Conservation (phyloP, 805 yeast genomes). For the Wickerhamiella sergipiensis region DNA sequence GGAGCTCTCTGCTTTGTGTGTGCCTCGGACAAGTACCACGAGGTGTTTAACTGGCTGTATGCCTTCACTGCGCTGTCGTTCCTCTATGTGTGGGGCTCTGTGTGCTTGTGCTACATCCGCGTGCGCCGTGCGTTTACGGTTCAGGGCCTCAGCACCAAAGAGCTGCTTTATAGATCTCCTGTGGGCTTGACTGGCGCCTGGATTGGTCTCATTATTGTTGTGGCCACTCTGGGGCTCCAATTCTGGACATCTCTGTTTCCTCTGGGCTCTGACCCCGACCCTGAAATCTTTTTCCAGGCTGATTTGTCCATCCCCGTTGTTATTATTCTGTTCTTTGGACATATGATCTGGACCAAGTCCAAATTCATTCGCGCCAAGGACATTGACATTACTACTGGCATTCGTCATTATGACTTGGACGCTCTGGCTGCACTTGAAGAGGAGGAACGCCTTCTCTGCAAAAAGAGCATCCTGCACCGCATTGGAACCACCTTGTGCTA, state of each 20-base stretch:
- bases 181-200: slow-evolving; percentile 57
- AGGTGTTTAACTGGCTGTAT: slow-evolving; percentile 57
- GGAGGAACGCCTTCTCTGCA: slow-evolving; percentile 4
- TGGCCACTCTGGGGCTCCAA: slow-evolving; percentile 56
- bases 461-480: neutral
- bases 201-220: slow-evolving; percentile 45
- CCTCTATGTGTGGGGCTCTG: slow-evolving; percentile 65
- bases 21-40: slow-evolving; percentile 37
- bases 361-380: slow-evolving; percentile 29
- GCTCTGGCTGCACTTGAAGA: slow-evolving; percentile 12
- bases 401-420: slow-evolving; percentile 39
- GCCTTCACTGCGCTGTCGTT: slow-evolving; percentile 65
- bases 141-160: slow-evolving; percentile 59
- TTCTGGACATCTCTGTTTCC: slow-evolving; percentile 78
- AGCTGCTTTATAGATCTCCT: slow-evolving; percentile 53
- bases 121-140: slow-evolving; percentile 46
- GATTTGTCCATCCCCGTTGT: slow-evolving; percentile 31
- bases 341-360: slow-evolving; percentile 10
- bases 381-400: slow-evolving; percentile 50
- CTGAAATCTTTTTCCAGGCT: slow-evolving; percentile 32
- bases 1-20: slow-evolving; percentile 49
- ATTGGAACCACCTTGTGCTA: neutral
- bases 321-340: slow-evolving; percentile 12
- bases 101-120: slow-evolving; percentile 53
- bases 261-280: slow-evolving; percentile 28